Percentiles rank a stretch among this genome's conserved stretches.
phyloP scores from a whole-genome alignment of 1,284 basidiomycete species.

The Inonotus obliquus region DNA sequence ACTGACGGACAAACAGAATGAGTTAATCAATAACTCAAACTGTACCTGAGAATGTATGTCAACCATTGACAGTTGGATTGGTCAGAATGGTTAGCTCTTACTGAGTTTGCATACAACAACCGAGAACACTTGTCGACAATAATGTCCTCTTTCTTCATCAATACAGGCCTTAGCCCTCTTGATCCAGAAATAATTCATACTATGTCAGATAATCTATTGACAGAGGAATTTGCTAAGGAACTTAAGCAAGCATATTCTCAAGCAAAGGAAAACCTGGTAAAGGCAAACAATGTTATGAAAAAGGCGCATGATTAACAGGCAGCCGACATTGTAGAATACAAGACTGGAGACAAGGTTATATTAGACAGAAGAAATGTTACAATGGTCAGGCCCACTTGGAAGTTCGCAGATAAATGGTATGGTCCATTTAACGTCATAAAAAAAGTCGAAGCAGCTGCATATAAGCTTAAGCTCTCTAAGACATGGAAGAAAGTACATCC shows the following conservation, averaged over 20 bases:
- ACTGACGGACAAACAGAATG: neutral
- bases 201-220: neutral
- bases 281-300: neutral
- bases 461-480: neutral
- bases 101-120: slow-evolving; percentile 6
- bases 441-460: neutral
- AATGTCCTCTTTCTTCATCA: neutral
- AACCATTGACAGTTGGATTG: neutral
- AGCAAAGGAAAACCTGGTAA: neutral
- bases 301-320: neutral
- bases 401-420: neutral
- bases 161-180: neutral
- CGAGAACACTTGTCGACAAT: neutral
- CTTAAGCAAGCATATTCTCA: neutral
- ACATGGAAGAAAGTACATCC: neutral
- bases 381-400: neutral
- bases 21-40: slow-evolving; percentile 8
- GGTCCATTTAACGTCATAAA: neutral
- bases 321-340: neutral
- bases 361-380: neutral
- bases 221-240: neutral
- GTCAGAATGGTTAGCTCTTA: neutral
- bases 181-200: neutral
- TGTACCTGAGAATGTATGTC: neutral
- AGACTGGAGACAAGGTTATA: neutral